Percentiles rank a stretch among this genome's conserved stretches.
Conservation (phyloP, 495 filamentous ascomycete genomes). For the Lasiosphaeria ovina region DNA sequence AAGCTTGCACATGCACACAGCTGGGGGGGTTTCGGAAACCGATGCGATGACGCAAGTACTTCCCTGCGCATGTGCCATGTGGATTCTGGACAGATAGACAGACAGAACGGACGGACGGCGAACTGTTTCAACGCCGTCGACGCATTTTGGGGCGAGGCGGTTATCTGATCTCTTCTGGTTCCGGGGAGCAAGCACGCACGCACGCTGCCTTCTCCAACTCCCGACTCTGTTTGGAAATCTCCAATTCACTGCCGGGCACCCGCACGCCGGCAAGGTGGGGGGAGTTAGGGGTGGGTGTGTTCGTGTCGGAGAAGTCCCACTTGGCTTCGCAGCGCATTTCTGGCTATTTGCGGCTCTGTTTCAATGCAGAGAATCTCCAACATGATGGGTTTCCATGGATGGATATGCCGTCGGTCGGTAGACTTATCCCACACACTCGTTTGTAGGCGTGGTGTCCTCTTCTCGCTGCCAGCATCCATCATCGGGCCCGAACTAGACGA, state of each 20-base stretch:
- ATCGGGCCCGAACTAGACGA: neutral
- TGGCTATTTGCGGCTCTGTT: slow-evolving; percentile 8
- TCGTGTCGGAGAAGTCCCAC: neutral
- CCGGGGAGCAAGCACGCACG: too few relatives aligned
- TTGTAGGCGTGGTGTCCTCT: too few relatives aligned
- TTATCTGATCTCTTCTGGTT: too few relatives aligned
- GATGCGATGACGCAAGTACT: slow-evolving; percentile 1
- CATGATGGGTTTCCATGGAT: neutral
- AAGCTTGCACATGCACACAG: too few relatives aligned
- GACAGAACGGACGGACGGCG: neutral
- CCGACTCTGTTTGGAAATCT: too few relatives aligned
- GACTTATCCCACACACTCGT: too few relatives aligned
- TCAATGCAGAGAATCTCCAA: slow-evolving; percentile 4
- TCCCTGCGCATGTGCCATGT: neutral
- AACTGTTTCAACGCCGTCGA: too few relatives aligned
- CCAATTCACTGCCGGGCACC: neutral
- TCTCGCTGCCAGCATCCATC: too few relatives aligned
- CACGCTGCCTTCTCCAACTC: too few relatives aligned
- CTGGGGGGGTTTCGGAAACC: neutral
- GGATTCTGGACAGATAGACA: too few relatives aligned
- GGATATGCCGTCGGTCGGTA: neutral
- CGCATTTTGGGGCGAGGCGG: too few relatives aligned
- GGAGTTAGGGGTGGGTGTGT: neutral
- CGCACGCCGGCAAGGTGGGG: neutral
- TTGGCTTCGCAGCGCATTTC: neutral